These are phyloP conservation scores for Myriosclerotinia curreyana DNA, from an alignment of 2,329 filamentous ascomycete genomes.

Conservation along the genomic window DNA sequence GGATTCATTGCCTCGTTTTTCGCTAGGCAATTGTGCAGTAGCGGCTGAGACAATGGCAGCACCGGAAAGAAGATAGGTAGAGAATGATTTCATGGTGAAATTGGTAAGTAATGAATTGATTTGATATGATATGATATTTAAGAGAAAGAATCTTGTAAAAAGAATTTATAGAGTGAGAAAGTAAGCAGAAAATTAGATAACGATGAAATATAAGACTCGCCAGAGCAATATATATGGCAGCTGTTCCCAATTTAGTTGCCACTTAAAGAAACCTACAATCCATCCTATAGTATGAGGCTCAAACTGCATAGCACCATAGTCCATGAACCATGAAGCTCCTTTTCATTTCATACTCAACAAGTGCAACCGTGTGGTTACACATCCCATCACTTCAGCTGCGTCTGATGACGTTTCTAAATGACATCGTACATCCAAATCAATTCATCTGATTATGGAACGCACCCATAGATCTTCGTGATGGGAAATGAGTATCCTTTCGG, in stretches of 20 bases:
- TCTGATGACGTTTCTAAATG: not conserved
- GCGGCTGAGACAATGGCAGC: not conserved
- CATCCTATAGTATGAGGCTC: not conserved
- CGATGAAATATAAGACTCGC: not conserved
- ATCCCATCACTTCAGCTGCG: not conserved
- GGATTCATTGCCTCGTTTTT: conserved; percentile 9
- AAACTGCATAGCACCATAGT: not conserved
- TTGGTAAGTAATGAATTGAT: not conserved
- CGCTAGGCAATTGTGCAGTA: not conserved
- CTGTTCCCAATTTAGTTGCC: too few relatives aligned
- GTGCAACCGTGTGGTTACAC: not conserved
- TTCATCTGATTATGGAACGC: not conserved
- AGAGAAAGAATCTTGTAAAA: not conserved
- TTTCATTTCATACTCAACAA: not conserved
- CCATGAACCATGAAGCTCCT: not conserved
- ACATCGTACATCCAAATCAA: not conserved
- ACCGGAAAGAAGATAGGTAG: conserved; percentile 3
- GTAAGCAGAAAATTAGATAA: not conserved
- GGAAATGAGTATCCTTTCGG: not conserved
- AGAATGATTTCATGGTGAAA: conserved; percentile 16
- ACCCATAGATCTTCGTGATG: not conserved
- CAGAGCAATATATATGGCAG: not conserved
- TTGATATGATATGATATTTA: too few relatives aligned
- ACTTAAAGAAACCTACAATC: not conserved
- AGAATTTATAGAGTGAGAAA: not conserved